Evolutionary conservation across 1,284 basidiomycete genomes (phyloP).

Genomic region (Tilletia caries): DNA sequence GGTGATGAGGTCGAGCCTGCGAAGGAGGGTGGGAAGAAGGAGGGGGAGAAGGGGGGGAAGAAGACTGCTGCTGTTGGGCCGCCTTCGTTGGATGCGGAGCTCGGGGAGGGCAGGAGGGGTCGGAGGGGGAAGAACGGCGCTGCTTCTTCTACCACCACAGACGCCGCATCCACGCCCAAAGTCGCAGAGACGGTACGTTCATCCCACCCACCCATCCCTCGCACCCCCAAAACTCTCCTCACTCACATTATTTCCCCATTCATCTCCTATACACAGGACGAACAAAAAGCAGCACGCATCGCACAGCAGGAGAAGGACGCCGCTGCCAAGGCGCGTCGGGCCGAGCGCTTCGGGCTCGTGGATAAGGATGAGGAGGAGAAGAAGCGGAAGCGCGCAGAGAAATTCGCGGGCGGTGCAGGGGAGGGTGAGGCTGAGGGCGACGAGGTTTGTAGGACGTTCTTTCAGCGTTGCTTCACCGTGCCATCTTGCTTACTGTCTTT

Average conservation of each 20-base stretch:
- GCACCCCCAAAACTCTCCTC: not conserved
- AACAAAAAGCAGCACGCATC: conserved; percentile 24
- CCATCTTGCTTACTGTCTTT: conserved; percentile 14
- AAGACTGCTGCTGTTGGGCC: not conserved
- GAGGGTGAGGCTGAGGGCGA: conserved; percentile 12
- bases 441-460: conserved; percentile 3
- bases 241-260: not conserved
- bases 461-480: too few relatives aligned
- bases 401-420: conserved; percentile 12
- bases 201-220: not conserved
- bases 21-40: not conserved
- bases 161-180: conserved; percentile 15
- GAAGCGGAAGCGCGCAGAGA: conserved; percentile 28
- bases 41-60: not conserved
- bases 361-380: conserved; percentile 27
- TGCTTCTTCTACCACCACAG: not conserved
- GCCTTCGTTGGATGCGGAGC: not conserved
- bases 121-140: not conserved
- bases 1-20: not conserved
- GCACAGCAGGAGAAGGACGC: conserved; percentile 28
- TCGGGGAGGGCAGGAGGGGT: not conserved
- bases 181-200: conserved; percentile 20
- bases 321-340: conserved; percentile 30
- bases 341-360: conserved; percentile 38
- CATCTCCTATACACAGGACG: conserved; percentile 14